Percentiles rank a stretch among this genome's conserved stretches.
Conservation (phyloP, 495 filamentous ascomycete genomes). For the Xylaria palmicola region DNA sequence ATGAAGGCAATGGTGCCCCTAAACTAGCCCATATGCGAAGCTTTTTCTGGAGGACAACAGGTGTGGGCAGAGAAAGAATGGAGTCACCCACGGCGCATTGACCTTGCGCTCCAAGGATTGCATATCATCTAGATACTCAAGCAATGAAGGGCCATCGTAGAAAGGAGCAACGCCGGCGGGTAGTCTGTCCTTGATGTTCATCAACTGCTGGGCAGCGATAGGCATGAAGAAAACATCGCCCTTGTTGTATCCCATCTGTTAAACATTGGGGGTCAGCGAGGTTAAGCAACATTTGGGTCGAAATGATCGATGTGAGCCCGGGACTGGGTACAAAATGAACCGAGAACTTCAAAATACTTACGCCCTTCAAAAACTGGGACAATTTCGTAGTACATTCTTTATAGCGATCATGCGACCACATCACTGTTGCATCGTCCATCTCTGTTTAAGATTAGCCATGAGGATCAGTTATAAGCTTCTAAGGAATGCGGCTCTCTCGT, state of each 20-base stretch:
- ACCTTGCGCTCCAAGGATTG: constrained; percentile 89
- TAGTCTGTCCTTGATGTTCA: constrained; percentile 86
- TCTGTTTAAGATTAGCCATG: constrained; percentile 18
- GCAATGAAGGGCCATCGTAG: constrained; percentile 88
- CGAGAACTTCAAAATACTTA: neutral
- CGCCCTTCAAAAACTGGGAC: constrained; percentile 74
- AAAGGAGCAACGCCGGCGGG: constrained; percentile 73
- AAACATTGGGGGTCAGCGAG: neutral
- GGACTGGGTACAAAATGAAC: neutral
- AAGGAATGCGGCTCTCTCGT: neutral
- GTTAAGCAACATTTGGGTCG: neutral
- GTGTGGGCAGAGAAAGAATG: neutral
- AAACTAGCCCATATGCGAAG: neutral
- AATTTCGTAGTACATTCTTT: constrained; percentile 91
- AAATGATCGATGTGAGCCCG: neutral
- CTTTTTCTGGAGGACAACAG: neutral
- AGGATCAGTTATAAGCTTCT: neutral
- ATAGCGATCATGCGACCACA: constrained; percentile 91
- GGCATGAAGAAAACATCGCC: constrained; percentile 93
- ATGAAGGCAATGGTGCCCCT: too few relatives aligned
- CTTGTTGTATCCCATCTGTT: constrained; percentile 83
- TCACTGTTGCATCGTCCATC: constrained; percentile 95
- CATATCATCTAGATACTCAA: constrained; percentile 92
- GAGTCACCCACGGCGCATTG: constrained; percentile 67
- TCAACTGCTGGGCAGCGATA: constrained; percentile 80